Evolutionary conservation across 768 basidiomycete genomes (phyloP).

Genomic region (Suillus tomentosus): DNA sequence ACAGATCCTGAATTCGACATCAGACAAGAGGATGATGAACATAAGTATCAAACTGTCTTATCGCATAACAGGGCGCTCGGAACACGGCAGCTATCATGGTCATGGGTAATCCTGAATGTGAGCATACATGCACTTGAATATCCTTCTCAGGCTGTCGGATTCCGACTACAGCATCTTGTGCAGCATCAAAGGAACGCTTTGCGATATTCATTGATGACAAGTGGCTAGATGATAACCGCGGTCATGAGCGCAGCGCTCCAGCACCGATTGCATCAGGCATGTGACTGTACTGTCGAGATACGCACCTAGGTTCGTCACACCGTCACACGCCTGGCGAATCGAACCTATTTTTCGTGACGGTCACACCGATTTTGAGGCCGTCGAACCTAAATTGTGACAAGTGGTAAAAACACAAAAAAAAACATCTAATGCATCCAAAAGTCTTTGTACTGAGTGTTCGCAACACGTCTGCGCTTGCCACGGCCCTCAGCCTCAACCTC

Average conservation of each 20-base stretch:
- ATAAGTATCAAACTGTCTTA: neutral
- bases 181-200: constrained; percentile 54
- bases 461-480: no score
- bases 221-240: constrained; percentile 86
- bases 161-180: neutral
- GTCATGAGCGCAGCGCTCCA: constrained; percentile 59
- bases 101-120: neutral
- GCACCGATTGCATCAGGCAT: no score
- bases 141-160: neutral
- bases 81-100: neutral
- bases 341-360: no score
- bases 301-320: no score
- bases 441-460: no score
- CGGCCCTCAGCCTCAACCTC: no score
- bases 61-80: neutral
- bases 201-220: constrained; percentile 81
- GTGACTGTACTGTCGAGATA: no score
- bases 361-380: no score
- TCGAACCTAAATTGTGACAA: no score
- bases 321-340: no score
- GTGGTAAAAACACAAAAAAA: no score
- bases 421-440: no score
- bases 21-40: neutral
- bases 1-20: constrained; percentile 4
- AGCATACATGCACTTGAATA: neutral